Evolutionary conservation across 106 monocot genomes (phyloP).

Genomic region (Ottelia alismoides): DNA sequence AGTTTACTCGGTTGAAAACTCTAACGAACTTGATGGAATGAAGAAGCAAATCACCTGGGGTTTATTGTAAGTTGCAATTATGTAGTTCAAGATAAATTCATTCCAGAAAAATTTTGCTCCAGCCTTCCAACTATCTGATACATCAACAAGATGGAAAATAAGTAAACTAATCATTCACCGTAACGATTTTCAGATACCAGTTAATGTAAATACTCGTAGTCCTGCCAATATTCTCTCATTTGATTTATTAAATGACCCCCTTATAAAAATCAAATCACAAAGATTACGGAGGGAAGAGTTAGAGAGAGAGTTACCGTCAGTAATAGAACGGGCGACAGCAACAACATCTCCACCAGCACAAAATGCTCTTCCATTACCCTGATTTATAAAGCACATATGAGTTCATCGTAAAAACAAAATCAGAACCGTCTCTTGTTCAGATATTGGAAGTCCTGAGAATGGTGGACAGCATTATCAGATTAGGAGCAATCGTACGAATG

Average conservation of each 20-base stretch:
- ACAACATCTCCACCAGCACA: slow-evolving; percentile 98
- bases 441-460: too few relatives aligned
- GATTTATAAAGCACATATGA: too few relatives aligned
- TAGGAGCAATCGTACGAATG: too few relatives aligned
- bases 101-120: slow-evolving; percentile 72
- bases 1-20: too few relatives aligned
- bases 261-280: too few relatives aligned
- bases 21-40: too few relatives aligned
- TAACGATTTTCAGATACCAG: not conserved
- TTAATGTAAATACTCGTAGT: not conserved
- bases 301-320: slow-evolving; percentile 30
- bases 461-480: too few relatives aligned
- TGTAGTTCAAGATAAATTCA: slow-evolving; percentile 71
- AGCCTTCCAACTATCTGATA: slow-evolving; percentile 50
- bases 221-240: not conserved
- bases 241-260: not conserved
- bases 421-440: too few relatives aligned
- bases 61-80: slow-evolving; percentile 84
- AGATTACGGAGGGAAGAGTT: too few relatives aligned
- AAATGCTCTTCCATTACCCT: slow-evolving; percentile 98
- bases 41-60: slow-evolving; percentile 52
- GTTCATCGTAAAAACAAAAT: not conserved
- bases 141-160: slow-evolving; percentile 1
- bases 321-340: slow-evolving; percentile 41
- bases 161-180: not conserved